These are phyloP conservation scores for Discostella stelligeroides DNA, from an alignment of 108 stramenopile species.

Conservation along the genomic window DNA sequence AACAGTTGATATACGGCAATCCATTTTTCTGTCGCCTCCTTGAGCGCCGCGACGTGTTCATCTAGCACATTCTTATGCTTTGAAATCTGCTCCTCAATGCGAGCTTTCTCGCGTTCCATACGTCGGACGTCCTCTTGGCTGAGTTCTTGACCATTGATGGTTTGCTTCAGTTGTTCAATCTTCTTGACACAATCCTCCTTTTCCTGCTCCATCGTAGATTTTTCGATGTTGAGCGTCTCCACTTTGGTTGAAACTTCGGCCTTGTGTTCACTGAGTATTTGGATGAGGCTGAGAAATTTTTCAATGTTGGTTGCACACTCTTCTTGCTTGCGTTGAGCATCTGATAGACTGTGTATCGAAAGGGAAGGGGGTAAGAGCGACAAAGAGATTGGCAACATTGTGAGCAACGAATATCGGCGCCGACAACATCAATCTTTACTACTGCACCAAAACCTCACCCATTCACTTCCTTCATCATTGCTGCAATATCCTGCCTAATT, in stretches of 20 bases:
- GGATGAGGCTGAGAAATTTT: conserved; percentile 84
- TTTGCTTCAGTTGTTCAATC: conserved; percentile 55
- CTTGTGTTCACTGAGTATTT: conserved; percentile 79
- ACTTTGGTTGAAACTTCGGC: conserved; percentile 67
- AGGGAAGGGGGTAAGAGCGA: conserved; percentile 2
- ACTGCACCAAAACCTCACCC: conserved; percentile 59
- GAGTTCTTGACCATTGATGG: conserved; percentile 63
- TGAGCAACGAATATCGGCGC: neutral
- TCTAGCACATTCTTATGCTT: conserved; percentile 42
- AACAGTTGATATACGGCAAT: conserved; percentile 43
- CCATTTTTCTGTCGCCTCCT: conserved; percentile 56
- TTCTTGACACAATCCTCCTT: conserved; percentile 42
- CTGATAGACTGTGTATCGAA: conserved; percentile 58
- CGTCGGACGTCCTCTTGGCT: conserved; percentile 70
- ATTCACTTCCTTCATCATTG: conserved; percentile 51
- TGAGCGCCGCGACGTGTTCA: conserved; percentile 49
- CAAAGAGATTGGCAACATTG: neutral
- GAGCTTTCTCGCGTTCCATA: conserved; percentile 68
- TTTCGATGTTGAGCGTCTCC: conserved; percentile 55
- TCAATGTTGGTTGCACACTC: conserved; percentile 81
- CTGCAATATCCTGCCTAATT: conserved; percentile 63
- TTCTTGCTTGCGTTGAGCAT: conserved; percentile 67
- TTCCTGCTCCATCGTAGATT: conserved; percentile 57
- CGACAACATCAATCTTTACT: neutral
- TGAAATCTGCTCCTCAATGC: conserved; percentile 68